A percentile compares a stretch with the other conserved stretches of the same genome.
Conservation (phyloP, 2,329 filamentous ascomycete species). For the Pestalotiopsis sp. region DNA sequence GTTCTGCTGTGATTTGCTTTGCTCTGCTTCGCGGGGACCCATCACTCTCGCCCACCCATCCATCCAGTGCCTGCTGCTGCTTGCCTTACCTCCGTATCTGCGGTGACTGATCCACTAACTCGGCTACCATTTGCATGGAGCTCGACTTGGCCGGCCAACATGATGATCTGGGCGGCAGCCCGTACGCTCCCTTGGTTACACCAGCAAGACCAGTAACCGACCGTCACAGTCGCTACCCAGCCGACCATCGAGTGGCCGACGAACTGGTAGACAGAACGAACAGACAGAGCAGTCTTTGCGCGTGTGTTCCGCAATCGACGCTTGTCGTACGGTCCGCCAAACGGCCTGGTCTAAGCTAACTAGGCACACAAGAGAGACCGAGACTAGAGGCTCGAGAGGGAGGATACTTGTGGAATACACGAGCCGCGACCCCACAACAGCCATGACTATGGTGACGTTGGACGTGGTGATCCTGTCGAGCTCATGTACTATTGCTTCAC, state of each 20-base stretch:
- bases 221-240: not conserved
- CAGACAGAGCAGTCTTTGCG: not conserved
- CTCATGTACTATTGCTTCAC: not conserved
- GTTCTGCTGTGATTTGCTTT: too few relatives aligned
- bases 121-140: too few relatives aligned
- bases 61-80: too few relatives aligned
- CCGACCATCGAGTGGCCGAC: not conserved
- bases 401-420: not conserved
- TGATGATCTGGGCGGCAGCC: too few relatives aligned
- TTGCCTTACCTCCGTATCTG: too few relatives aligned
- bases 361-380: not conserved
- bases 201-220: not conserved
- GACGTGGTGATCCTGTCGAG: not conserved
- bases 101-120: too few relatives aligned
- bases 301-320: constrained; percentile 4
- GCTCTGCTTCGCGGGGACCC: too few relatives aligned
- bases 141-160: too few relatives aligned
- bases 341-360: constrained; percentile 9
- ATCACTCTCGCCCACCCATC: too few relatives aligned
- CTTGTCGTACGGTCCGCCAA: constrained; percentile 6
- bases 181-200: not conserved
- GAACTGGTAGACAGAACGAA: not conserved
- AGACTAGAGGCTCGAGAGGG: not conserved
- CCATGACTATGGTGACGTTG: not conserved
- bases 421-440: not conserved